Conservation (phyloP, 768 basidiomycete genomes). For the Suillus weaverae region DNA sequence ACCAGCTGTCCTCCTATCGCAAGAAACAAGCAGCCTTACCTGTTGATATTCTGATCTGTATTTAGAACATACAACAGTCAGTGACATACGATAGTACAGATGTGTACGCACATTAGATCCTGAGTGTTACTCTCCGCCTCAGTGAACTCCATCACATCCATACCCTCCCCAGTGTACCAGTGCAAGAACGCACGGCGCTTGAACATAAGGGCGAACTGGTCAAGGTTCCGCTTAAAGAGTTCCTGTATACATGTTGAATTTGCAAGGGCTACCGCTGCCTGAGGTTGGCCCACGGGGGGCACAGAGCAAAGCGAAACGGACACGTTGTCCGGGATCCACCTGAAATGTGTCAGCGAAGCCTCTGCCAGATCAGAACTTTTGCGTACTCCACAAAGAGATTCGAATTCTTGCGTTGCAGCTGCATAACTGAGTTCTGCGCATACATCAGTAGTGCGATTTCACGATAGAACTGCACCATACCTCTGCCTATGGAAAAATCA, state of each 20-base stretch:
- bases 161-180: slow-evolving; percentile 90
- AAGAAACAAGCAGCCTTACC: slow-evolving; percentile 35
- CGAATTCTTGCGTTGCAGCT: slow-evolving; percentile 77
- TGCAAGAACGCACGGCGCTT: slow-evolving; percentile 85
- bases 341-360: slow-evolving; percentile 27
- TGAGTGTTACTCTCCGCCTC: slow-evolving; percentile 84
- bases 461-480: slow-evolving; percentile 35
- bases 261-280: slow-evolving; percentile 69
- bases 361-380: neutral
- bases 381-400: slow-evolving; percentile 77
- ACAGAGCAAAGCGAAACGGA: slow-evolving; percentile 82
- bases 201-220: slow-evolving; percentile 80
- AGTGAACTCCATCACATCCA: slow-evolving; percentile 82
- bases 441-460: slow-evolving; percentile 7
- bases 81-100: neutral
- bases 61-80: slow-evolving; percentile 9
- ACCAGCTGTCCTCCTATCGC: neutral
- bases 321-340: slow-evolving; percentile 91
- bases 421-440: slow-evolving; percentile 61
- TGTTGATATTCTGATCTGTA: slow-evolving; percentile 89
- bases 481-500: slow-evolving; percentile 43
- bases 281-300: slow-evolving; percentile 76
- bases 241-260: slow-evolving; percentile 88
- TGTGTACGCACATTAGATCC: slow-evolving; percentile 72
- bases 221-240: slow-evolving; percentile 72